Evolutionary conservation across 1,284 basidiomycete genomes (phyloP).

Genomic region (Cryptococcus neoformans): DNA sequence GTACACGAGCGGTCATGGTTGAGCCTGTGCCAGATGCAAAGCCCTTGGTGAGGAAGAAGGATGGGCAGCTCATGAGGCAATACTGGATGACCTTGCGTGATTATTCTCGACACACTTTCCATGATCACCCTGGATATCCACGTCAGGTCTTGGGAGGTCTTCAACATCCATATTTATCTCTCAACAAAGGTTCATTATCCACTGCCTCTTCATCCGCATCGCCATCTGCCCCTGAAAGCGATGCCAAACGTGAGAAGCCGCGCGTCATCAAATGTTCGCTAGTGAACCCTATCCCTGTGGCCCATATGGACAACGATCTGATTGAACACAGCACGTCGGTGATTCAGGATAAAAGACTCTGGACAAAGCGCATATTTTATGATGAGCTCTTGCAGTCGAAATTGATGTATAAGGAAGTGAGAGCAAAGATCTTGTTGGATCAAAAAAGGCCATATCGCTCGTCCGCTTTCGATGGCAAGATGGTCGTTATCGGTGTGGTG

Average conservation of each 20-base stretch:
- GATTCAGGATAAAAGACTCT: neutral
- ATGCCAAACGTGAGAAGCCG: neutral
- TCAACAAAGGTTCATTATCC: neutral
- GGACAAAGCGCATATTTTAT: neutral
- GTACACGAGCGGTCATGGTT: neutral
- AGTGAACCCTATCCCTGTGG: neutral
- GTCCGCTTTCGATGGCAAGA: neutral
- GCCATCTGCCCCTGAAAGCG: neutral
- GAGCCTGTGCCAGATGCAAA: neutral
- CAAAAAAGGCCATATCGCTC: neutral
- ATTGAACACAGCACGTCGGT: neutral
- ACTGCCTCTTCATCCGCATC: neutral
- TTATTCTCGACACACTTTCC: neutral
- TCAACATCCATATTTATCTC: neutral
- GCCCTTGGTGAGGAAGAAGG: neutral
- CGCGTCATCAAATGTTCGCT: neutral
- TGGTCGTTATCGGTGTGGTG: neutral
- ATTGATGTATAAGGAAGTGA: neutral
- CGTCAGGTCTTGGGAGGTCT: neutral
- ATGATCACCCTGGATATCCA: neutral
- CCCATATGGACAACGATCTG: neutral
- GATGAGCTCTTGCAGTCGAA: neutral
- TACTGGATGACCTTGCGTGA: neutral
- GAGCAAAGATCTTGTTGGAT: neutral
- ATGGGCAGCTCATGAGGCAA: neutral